phyloP scores from a whole-genome alignment of 2,329 filamentous ascomycete genomes.

The Phialophora macrospora region DNA sequence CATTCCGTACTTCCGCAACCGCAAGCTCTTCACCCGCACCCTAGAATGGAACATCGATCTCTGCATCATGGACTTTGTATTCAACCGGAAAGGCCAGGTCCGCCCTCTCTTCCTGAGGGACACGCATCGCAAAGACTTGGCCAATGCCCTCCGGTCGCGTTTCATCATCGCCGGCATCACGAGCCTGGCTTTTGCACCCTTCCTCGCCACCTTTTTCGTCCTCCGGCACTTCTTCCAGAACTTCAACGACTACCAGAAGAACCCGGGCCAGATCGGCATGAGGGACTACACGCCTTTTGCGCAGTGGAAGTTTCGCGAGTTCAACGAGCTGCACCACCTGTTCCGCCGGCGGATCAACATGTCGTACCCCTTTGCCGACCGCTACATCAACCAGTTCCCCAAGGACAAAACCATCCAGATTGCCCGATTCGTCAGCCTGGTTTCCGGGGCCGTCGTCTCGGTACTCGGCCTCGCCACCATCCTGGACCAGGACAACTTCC shows the following conservation, averaged over 20 bases:
- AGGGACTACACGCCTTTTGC: constrained; percentile 91
- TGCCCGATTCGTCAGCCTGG: constrained; percentile 82
- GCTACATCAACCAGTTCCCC: constrained; percentile 94
- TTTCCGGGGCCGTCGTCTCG: constrained; percentile 82
- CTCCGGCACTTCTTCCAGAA: constrained; percentile 93
- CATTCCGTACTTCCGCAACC: constrained; percentile 77
- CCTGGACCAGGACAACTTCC: constrained; percentile 87
- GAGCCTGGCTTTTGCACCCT: constrained; percentile 83
- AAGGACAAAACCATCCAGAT: constrained; percentile 90
- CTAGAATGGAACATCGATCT: constrained; percentile 91
- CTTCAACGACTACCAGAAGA: constrained; percentile 96
- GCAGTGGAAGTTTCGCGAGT: constrained; percentile 98
- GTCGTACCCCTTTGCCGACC: constrained; percentile 89
- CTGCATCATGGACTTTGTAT: constrained; percentile 90
- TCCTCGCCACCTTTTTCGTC: constrained; percentile 83
- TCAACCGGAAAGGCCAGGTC: constrained; percentile 86
- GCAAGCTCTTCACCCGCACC: constrained; percentile 84
- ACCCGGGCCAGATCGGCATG: constrained; percentile 83
- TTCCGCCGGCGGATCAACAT: constrained; percentile 90
- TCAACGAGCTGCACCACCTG: constrained; percentile 92
- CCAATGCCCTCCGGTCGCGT: constrained; percentile 74
- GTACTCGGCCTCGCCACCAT: constrained; percentile 83
- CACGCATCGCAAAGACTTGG: constrained; percentile 76
- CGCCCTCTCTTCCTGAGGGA: constrained; percentile 84
- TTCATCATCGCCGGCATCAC: constrained; percentile 83